phyloP scores from a whole-genome alignment of 176 grass and related monocot species.

The Lolium multiflorum region DNA sequence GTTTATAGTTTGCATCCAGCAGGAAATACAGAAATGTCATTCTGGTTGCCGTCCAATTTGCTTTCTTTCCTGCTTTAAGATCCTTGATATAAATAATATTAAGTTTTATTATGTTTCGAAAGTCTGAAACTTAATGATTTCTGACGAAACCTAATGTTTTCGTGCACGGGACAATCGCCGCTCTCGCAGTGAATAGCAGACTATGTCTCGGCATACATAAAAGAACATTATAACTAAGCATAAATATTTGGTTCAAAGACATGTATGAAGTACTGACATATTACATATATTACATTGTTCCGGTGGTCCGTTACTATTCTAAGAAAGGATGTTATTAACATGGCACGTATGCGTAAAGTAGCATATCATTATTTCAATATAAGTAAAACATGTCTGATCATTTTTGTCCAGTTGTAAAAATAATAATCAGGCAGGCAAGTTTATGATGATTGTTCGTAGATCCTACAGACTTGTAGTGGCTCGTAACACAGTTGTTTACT shows the following conservation, averaged over 20 bases:
- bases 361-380: not conserved
- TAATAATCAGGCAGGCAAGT: not conserved
- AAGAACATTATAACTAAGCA: not conserved
- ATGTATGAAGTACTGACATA: not conserved
- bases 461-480: not conserved
- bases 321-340: conserved; percentile 4
- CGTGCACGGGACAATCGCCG: no score
- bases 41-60: no score
- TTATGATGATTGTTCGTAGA: not conserved
- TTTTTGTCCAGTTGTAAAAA: not conserved
- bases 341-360: not conserved
- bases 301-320: not conserved
- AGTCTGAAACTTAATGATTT: no score
- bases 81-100: no score
- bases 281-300: not conserved
- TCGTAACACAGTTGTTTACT: not conserved
- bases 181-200: not conserved
- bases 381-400: not conserved
- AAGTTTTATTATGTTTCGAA: no score
- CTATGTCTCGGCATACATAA: not conserved
- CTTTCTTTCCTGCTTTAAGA: no score
- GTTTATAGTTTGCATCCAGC: not conserved
- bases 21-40: not conserved
- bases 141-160: no score
- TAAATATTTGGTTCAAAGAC: not conserved